These are phyloP conservation scores for Malassezia cuniculi DNA, from an alignment of 1,284 basidiomycete species.

Conservation along the genomic window DNA sequence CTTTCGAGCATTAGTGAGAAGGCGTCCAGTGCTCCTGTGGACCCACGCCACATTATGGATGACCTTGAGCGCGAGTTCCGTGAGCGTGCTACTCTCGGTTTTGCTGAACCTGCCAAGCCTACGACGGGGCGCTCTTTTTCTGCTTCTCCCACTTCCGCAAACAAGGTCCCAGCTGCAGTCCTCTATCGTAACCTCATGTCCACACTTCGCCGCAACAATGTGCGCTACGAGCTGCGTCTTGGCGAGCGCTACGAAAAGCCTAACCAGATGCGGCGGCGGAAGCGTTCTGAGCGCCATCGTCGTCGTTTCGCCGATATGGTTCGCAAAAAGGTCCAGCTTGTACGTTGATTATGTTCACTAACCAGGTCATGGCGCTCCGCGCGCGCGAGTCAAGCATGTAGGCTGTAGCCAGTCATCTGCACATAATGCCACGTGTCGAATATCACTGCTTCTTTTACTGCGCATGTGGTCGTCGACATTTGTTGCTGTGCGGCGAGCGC, in stretches of 20 bases:
- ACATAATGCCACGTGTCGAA: no score
- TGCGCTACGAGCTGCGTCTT: constrained; percentile 32
- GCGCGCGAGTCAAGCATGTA: no score
- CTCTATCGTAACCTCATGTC: constrained; percentile 12
- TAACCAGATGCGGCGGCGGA: constrained; percentile 36
- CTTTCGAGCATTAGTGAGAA: no score
- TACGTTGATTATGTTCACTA: constrained; percentile 14
- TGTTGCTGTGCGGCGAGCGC: no score
- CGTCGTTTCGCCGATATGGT: constrained; percentile 42
- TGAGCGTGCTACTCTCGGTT: constrained; percentile 6
- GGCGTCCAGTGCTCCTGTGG: no score
- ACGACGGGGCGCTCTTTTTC: constrained; percentile 12
- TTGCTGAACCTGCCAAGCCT: constrained; percentile 3
- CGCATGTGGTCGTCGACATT: no score
- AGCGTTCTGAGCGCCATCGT: constrained; percentile 38
- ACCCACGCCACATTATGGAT: constrained; percentile 1
- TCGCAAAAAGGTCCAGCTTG: constrained; percentile 40
- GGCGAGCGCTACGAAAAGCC: constrained; percentile 42
- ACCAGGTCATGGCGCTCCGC: constrained; percentile 39
- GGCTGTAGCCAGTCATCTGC: no score
- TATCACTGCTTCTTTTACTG: no score
- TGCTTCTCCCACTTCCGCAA: no score
- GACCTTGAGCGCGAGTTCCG: constrained; percentile 13
- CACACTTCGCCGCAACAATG: constrained; percentile 22
- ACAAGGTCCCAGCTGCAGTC: no score